These are phyloP conservation scores for Dipodascopsis uninucleata DNA, from an alignment of 805 yeast genomes.

Conservation along the genomic window DNA sequence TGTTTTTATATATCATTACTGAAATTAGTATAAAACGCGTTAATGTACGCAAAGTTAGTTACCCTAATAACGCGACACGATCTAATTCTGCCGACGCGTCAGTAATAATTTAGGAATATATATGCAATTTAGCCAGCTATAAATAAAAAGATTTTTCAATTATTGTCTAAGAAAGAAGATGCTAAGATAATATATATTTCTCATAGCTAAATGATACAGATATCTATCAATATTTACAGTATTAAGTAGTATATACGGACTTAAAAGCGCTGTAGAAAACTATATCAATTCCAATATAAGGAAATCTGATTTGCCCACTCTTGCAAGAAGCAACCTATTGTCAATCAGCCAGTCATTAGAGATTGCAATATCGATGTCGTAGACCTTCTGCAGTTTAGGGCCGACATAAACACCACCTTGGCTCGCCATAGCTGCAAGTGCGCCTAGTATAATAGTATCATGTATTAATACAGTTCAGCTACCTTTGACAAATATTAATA, in stretches of 20 bases:
- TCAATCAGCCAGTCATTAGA: slow-evolving; percentile 54
- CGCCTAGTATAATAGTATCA: too few species aligned
- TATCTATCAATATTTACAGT: background rate
- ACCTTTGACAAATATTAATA: slow-evolving; percentile 46
- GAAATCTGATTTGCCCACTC: slow-evolving; percentile 64
- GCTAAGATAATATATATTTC: background rate
- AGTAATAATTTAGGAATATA: too few species aligned
- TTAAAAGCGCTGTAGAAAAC: background rate
- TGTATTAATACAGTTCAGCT: slow-evolving; percentile 33
- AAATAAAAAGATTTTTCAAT: too few species aligned
- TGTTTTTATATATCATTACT: too few species aligned
- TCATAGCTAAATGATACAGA: background rate
- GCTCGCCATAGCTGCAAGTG: too few species aligned
- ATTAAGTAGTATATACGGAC: background rate
- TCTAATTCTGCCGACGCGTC: too few species aligned
- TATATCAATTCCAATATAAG: too few species aligned
- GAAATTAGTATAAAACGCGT: too few species aligned
- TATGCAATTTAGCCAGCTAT: too few species aligned
- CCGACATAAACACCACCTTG: slow-evolving; percentile 78
- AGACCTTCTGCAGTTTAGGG: slow-evolving; percentile 49
- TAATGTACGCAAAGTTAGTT: too few species aligned
- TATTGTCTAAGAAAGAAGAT: too few species aligned
- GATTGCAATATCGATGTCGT: slow-evolving; percentile 48
- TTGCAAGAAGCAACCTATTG: slow-evolving; percentile 55
- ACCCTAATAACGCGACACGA: too few species aligned